phyloP scores from a whole-genome alignment of 2,329 filamentous ascomycete genomes.

The Talaromyces sp. region DNA sequence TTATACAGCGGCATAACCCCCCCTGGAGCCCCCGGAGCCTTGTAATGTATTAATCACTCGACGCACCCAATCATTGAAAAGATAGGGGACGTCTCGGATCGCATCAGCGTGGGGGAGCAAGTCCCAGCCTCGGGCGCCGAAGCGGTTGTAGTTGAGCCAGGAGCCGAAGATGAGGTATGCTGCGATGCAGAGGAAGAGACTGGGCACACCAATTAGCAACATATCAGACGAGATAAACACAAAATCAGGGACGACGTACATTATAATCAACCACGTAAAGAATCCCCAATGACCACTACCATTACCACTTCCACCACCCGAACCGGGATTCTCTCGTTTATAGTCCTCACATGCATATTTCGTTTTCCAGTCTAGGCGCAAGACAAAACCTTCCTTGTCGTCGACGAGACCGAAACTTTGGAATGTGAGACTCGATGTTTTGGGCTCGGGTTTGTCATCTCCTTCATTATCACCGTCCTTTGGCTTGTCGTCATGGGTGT shows the following conservation, averaged over 20 bases:
- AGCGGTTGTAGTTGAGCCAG: conserved; percentile 98
- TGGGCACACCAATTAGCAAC: conserved; percentile 37
- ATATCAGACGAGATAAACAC: not conserved
- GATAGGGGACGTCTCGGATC: conserved; percentile 85
- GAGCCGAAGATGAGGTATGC: conserved; percentile 96
- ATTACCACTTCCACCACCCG: conserved; percentile 30
- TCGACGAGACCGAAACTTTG: conserved; percentile 65
- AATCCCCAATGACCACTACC: conserved; percentile 74
- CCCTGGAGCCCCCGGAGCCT: conserved; percentile 69
- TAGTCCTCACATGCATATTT: conserved; percentile 75
- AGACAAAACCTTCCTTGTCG: conserved; percentile 53
- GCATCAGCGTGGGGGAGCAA: conserved; percentile 88
- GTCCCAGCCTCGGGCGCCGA: conserved; percentile 93
- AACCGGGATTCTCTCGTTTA: conserved; percentile 42
- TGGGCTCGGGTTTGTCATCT: conserved; percentile 27
- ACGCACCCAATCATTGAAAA: conserved; percentile 82
- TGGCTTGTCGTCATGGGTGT: conserved; percentile 13
- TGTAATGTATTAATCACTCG: conserved; percentile 79
- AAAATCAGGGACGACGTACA: conserved; percentile 58
- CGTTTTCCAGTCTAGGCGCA: conserved; percentile 80
- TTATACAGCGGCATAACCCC: conserved; percentile 92
- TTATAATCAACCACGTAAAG: conserved; percentile 94
- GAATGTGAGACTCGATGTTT: conserved; percentile 64
- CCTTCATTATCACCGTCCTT: conserved; percentile 23
- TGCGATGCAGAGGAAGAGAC: conserved; percentile 77